Evolutionary conservation across 2,329 filamentous ascomycete genomes (phyloP), one percentile per base, ranked within the genome.

Genomic region (Calonectria pauciramosa): DNA sequence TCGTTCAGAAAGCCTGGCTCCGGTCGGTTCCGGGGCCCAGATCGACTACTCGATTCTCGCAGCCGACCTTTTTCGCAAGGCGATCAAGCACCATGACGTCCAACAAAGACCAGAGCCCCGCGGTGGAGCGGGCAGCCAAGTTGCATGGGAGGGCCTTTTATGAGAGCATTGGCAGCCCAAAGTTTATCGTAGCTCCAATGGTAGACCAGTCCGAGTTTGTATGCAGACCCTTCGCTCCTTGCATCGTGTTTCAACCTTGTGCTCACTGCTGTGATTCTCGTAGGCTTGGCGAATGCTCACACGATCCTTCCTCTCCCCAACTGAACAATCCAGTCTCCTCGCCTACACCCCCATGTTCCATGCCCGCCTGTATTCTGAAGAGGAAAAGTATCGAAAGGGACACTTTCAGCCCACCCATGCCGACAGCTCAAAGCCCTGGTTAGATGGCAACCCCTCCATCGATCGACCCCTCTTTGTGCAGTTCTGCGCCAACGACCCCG

Each of bases 121-220:
- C 76, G 13, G 73, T 76, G 38, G 77, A 80, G 23, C 74, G 77
- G 34, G 76, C 79, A 7, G 75, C 82, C 70, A 98, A 96, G 84
- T 87, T 98, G 28, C 92, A 94, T 80, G 97, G 97, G 0, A 90
- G 97, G 72, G 94, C 94, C 16, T 99, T 99, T 84, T 99, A 99
- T 83, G 93, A 98, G 87, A 98, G 95, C 83, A 94, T 99, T 75
- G 97, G 97, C 28, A 96, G 94, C 74, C 97, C 97, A 2, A 98
- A 95, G 86, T 93, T 94, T 78, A 92, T 99, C 36, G 90, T 99
- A 70, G 97, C 97, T 41, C 97, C 97, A 44, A 99, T 99, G 97
- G 97, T 99, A 28, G 96, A 99, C 83, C 95, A 98, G 85, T 98
- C 96, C 38, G 97, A 99, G 88, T 98, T 99, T 88, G 96, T 98